phyloP scores from a whole-genome alignment of 2,329 filamentous ascomycete genomes.

The Akanthomyces lecanii region DNA sequence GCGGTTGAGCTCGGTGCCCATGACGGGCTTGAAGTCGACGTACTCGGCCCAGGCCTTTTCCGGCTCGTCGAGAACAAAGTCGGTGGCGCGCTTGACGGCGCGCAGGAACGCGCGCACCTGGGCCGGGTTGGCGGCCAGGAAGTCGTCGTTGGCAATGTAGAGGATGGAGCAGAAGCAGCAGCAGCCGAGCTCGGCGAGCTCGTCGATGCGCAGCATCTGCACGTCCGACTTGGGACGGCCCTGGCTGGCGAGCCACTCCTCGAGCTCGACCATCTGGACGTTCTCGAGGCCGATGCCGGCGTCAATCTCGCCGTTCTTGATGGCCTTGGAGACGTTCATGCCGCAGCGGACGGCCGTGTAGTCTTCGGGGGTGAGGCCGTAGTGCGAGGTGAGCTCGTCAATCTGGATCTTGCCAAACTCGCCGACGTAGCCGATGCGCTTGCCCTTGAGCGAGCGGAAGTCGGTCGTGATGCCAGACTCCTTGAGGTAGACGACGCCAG shows the following conservation, averaged over 20 bases:
- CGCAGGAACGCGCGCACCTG: conserved; percentile 65
- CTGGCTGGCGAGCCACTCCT: conserved; percentile 66
- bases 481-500: conserved; percentile 73
- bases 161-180: conserved; percentile 82
- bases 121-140: conserved; percentile 61
- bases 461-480: conserved; percentile 69
- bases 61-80: conserved; percentile 63
- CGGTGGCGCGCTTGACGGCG: conserved; percentile 70
- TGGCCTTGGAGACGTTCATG: conserved; percentile 76
- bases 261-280: conserved; percentile 78
- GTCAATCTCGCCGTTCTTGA: conserved; percentile 68
- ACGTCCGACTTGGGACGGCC: conserved; percentile 62
- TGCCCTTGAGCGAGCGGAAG: conserved; percentile 70
- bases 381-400: conserved; percentile 73
- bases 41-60: conserved; percentile 63
- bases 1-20: conserved; percentile 64
- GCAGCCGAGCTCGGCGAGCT: conserved; percentile 74
- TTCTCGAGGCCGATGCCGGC: conserved; percentile 75
- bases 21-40: conserved; percentile 66
- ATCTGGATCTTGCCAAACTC: conserved; percentile 84
- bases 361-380: conserved; percentile 67
- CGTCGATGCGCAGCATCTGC: conserved; percentile 76
- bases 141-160: conserved; percentile 73
- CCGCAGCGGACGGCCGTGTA: conserved; percentile 75
- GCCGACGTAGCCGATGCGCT: conserved; percentile 74